Percentiles rank a stretch among this genome's conserved stretches.
phyloP scores from a whole-genome alignment of 192 early-diverging fungal species.

The Coemansia sp. region DNA sequence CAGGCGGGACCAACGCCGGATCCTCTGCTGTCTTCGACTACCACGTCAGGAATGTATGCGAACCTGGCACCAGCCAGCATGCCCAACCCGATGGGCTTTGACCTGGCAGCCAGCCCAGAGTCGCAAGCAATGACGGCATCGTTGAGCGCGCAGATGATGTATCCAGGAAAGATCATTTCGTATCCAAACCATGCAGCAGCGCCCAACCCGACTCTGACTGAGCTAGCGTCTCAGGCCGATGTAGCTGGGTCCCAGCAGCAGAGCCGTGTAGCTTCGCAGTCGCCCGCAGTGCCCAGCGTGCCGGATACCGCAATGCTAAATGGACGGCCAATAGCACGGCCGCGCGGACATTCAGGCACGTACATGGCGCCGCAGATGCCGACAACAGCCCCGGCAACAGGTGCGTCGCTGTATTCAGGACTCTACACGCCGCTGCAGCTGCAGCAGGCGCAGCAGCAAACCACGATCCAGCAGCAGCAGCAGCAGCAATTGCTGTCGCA shows the following conservation, averaged over 20 bases:
- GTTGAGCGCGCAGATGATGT: constrained; percentile 10
- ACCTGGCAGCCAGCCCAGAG: constrained; percentile 42
- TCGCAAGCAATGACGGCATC: constrained; percentile 7
- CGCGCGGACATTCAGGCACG: constrained; percentile 24
- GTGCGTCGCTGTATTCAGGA: constrained; percentile 40
- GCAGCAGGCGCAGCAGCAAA: constrained; percentile 24
- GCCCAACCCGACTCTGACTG: constrained; percentile 30
- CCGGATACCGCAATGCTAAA: constrained; percentile 17
- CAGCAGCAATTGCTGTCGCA: constrained; percentile 14
- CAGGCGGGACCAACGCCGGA: constrained; percentile 29
- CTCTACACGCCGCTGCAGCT: constrained; percentile 28
- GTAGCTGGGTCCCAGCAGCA: background rate
- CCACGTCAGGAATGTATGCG: constrained; percentile 23
- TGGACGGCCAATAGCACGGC: constrained; percentile 37
- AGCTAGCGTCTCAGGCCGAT: constrained; percentile 14
- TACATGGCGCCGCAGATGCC: constrained; percentile 14
- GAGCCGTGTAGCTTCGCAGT: constrained; percentile 28
- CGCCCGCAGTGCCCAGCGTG: constrained; percentile 22
- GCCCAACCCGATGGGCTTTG: constrained; percentile 17
- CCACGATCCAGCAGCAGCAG: constrained; percentile 32
- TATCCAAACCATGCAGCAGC: background rate
- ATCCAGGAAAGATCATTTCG: background rate
- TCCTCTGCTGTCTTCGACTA: constrained; percentile 41
- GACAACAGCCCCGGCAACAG: constrained; percentile 17
- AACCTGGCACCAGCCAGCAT: constrained; percentile 8